Evolutionary conservation across 805 yeast species (phyloP).

Genomic region (Nakazawaea populi): DNA sequence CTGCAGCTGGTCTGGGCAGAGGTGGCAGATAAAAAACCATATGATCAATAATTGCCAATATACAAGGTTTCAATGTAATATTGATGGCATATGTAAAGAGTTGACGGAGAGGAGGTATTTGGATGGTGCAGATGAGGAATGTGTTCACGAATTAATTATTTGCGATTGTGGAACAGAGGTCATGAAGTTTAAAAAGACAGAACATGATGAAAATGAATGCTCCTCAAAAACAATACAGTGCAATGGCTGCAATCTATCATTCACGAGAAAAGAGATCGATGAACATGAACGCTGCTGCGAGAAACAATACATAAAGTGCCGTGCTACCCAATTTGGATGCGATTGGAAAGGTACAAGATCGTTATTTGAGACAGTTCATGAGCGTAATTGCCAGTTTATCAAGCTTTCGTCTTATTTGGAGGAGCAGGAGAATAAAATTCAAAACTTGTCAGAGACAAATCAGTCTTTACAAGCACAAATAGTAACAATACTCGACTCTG

Average conservation of each 20-base stretch:
- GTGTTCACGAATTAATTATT: slow-evolving; percentile 32
- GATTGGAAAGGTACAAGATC: slow-evolving; percentile 35
- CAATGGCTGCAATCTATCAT: slow-evolving; percentile 35
- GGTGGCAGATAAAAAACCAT: slow-evolving; percentile 56
- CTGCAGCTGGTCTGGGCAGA: slow-evolving; percentile 48
- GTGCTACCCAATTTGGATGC: slow-evolving; percentile 44
- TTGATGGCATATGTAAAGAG: slow-evolving; percentile 11
- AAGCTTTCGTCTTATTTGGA: slow-evolving; percentile 22
- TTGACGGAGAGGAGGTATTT: slow-evolving; percentile 14
- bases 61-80: slow-evolving; percentile 31
- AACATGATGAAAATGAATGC: slow-evolving; percentile 35
- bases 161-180: slow-evolving; percentile 34
- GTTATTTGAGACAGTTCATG: slow-evolving; percentile 22
- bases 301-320: slow-evolving; percentile 35
- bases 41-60: slow-evolving; percentile 31
- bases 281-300: slow-evolving; percentile 38
- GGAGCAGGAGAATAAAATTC: slow-evolving; percentile 22
- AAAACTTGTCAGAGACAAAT: slow-evolving; percentile 29
- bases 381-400: slow-evolving; percentile 21
- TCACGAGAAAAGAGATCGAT: slow-evolving; percentile 30
- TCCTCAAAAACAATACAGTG: slow-evolving; percentile 30
- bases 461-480: slow-evolving; percentile 34
- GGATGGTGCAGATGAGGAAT: slow-evolving; percentile 15
- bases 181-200: slow-evolving; percentile 22
- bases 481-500: slow-evolving; percentile 37